Conservation (phyloP, 2,329 filamentous ascomycete genomes). For the Diaporthe sp. region DNA sequence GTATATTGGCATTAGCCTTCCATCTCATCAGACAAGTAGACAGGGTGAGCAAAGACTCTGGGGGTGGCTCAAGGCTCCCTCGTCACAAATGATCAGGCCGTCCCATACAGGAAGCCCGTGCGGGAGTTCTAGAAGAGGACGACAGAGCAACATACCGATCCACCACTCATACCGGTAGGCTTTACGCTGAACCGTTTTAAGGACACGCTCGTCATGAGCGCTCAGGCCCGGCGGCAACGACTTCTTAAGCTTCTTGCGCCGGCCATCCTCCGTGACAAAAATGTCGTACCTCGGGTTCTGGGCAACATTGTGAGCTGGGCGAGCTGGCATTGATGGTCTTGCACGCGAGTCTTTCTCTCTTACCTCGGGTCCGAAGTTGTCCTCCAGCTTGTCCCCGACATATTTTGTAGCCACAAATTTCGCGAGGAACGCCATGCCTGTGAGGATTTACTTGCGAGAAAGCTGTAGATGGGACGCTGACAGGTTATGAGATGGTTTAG, state of each 20-base stretch:
- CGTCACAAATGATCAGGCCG: background rate
- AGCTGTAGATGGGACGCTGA: background rate
- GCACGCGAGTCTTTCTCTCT: background rate
- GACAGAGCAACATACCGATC: constrained; percentile 19
- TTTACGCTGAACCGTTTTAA: constrained; percentile 36
- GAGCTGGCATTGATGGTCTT: background rate
- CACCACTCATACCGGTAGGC: constrained; percentile 41
- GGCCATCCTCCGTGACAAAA: constrained; percentile 36
- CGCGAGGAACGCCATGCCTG: constrained; percentile 37
- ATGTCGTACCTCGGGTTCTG: constrained; percentile 40
- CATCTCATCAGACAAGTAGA: background rate
- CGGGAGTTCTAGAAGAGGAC: background rate
- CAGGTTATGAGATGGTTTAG: background rate
- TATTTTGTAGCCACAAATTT: constrained; percentile 40
- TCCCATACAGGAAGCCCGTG: no score
- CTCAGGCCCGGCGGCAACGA: constrained; percentile 32
- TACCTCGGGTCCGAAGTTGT: constrained; percentile 39
- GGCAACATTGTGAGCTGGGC: background rate
- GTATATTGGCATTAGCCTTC: background rate
- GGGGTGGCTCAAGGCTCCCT: background rate
- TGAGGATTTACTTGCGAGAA: background rate
- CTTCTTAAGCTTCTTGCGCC: constrained; percentile 39
- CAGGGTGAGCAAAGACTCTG: no score
- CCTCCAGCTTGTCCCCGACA: constrained; percentile 39
- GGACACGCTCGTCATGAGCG: constrained; percentile 35